Percentiles rank a stretch among this genome's conserved stretches.
phyloP scores from a whole-genome alignment of 2,329 filamentous ascomycete genomes.

The Fusarium napiforme region DNA sequence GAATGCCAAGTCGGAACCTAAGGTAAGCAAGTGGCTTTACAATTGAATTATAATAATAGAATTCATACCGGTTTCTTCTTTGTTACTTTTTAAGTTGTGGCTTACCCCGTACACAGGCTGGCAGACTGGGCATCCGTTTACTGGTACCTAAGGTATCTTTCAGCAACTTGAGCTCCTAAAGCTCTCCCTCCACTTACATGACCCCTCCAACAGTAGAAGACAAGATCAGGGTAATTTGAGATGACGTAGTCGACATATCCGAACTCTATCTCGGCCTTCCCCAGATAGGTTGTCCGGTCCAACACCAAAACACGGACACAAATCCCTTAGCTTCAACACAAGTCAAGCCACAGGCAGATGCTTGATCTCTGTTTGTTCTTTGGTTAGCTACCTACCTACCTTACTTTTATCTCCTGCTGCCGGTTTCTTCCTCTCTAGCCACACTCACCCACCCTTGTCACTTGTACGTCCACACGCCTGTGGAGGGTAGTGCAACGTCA shows the following conservation, averaged over 20 bases:
- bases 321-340: not conserved
- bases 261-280: not conserved
- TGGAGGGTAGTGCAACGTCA: conserved; percentile 26
- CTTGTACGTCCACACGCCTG: not conserved
- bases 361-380: not conserved
- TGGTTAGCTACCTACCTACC: not conserved
- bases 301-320: not conserved
- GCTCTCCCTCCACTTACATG: not conserved
- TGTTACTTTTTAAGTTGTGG: not conserved
- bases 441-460: not conserved
- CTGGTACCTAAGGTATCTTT: not conserved
- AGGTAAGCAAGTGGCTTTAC: not conserved
- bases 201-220: not conserved
- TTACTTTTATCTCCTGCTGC: not conserved
- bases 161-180: not conserved
- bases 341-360: conserved; percentile 1
- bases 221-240: not conserved
- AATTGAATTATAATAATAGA: not conserved
- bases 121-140: not conserved
- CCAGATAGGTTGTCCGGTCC: not conserved
- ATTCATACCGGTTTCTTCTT: not conserved
- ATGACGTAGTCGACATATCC: conserved; percentile 25
- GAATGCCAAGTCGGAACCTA: conserved; percentile 14
- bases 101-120: not conserved
- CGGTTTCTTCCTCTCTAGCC: conserved; percentile 6